A percentile compares a stretch with the other conserved stretches of the same genome.
phyloP scores from a whole-genome alignment of 1,284 basidiomycete species.

The Microbotryum violaceum region DNA sequence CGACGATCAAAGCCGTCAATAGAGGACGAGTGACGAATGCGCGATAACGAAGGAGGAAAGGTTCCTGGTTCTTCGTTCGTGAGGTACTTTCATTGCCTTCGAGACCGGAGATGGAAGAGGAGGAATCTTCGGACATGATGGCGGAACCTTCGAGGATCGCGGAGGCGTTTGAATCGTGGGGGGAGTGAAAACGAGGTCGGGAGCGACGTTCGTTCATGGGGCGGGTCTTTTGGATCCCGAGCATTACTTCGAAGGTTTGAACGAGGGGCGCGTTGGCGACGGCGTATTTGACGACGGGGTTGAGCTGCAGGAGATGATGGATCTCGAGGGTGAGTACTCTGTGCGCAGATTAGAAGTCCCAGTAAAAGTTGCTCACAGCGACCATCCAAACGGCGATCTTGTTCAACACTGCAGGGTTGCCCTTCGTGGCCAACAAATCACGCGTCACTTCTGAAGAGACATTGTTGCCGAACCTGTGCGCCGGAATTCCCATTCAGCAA shows the following conservation, averaged over 20 bases:
- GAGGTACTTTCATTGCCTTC: too few species aligned
- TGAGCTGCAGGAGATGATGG: not conserved
- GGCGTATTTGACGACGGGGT: constrained; percentile 65
- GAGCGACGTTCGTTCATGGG: not conserved
- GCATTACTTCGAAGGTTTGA: constrained; percentile 64
- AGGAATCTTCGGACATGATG: constrained; percentile 1
- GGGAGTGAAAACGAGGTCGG: not conserved
- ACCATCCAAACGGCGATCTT: constrained; percentile 78
- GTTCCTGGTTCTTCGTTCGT: too few species aligned
- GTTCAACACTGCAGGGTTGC: constrained; percentile 68
- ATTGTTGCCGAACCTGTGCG: constrained; percentile 54
- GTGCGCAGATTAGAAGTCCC: not conserved
- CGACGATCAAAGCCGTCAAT: constrained; percentile 56
- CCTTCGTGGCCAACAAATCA: constrained; percentile 67
- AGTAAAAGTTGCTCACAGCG: constrained; percentile 61
- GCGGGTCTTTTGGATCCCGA: constrained; percentile 53
- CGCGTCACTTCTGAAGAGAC: constrained; percentile 68
- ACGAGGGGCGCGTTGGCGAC: constrained; percentile 78
- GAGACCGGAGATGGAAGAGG: not conserved
- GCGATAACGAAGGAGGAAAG: constrained; percentile 1
- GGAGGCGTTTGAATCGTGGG: not conserved
- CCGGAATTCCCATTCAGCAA: constrained; percentile 3
- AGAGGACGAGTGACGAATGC: constrained; percentile 50
- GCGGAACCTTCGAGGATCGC: constrained; percentile 7
- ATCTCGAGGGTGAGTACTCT: not conserved